These are phyloP conservation scores for Fusarium nisikadoi DNA, from an alignment of 2,329 filamentous ascomycete species.

Conservation along the genomic window DNA sequence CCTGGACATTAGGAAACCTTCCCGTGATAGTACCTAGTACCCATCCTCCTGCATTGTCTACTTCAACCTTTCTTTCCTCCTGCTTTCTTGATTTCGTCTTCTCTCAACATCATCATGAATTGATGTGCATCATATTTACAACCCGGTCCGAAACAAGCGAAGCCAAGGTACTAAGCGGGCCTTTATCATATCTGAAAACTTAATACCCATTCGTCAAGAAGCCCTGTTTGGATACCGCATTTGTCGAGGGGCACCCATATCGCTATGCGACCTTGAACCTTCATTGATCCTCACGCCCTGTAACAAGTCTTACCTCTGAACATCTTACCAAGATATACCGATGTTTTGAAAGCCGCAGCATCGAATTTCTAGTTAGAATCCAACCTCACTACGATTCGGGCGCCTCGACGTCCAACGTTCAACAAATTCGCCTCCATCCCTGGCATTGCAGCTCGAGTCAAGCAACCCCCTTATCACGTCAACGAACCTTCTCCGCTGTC, in stretches of 20 bases:
- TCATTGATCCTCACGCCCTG: background rate
- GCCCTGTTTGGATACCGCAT: slow-evolving; percentile 7
- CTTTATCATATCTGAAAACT: background rate
- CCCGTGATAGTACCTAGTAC: background rate
- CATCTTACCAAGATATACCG: background rate
- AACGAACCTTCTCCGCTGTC: slow-evolving; percentile 6
- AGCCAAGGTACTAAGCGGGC: background rate
- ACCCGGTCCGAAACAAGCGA: background rate
- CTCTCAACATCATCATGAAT: background rate
- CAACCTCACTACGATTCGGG: slow-evolving; percentile 3
- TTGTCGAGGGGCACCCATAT: slow-evolving; percentile 8
- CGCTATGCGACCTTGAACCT: slow-evolving; percentile 24
- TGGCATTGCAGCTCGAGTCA: slow-evolving; percentile 2
- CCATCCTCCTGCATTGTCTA: background rate
- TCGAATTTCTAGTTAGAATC: background rate
- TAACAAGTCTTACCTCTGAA: slow-evolving; percentile 1
- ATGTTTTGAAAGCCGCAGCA: slow-evolving; percentile 3
- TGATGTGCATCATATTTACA: background rate
- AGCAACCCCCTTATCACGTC: slow-evolving; percentile 20
- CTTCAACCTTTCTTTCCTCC: background rate
- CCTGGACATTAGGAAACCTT: background rate
- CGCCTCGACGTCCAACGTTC: slow-evolving; percentile 24
- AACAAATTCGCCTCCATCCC: background rate
- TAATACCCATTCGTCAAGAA: background rate
- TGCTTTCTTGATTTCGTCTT: background rate